Base-by-base conservation (phyloP, 345 rosid genomes). In the Arabis hirsuta region DNA sequence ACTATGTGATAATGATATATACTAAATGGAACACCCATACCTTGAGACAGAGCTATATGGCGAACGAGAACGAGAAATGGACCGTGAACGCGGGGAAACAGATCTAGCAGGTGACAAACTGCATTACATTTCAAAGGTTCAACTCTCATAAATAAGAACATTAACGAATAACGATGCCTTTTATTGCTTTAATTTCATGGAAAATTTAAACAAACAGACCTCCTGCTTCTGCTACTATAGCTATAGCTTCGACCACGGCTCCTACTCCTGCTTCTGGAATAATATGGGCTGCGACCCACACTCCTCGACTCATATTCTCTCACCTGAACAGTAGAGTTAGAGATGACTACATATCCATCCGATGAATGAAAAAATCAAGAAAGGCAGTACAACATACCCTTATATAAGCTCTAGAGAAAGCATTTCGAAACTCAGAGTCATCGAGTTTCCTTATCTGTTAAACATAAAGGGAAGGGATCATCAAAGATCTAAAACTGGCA, bases 381-480 rank as follows among this genome's bases (percentile, higher is more conserved):
- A 29, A 67, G 19, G 29, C 10, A 73, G 22, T 7, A 34, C 10
- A 43, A 14, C 82, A 58, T 88, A 91, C 99, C 90, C 97, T 81
- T 43, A 95, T 59, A 74, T 90, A 85, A 55, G 97, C 76, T 67
- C 93, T 87, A 60, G 92, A 80, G 76, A 91, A 95, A 32, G 99
- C 90, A 88, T 95, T 95, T 27, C 85, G 90, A 72, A 95, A 95
- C 76, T 84, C 84, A 6, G 99, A 82, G 74, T 84, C 94, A 69
- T 95, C 97, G 42, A 95, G 96, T 76, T 91, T 91, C 84, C 82
- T 85, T 47, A 90, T 78, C 99, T 95, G 80, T 65, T 71, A 8
- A 47, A 48, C 31, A 45, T 34, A 73, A 9, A 43, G 4, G 63
- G 4, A 81, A 71, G 45, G 58, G n/a, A 55, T 29, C 29, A 66